Evolutionary conservation across 1,284 basidiomycete genomes (phyloP), one percentile per base, ranked within the genome.

Genomic region (Ustilago shanxiensis): DNA sequence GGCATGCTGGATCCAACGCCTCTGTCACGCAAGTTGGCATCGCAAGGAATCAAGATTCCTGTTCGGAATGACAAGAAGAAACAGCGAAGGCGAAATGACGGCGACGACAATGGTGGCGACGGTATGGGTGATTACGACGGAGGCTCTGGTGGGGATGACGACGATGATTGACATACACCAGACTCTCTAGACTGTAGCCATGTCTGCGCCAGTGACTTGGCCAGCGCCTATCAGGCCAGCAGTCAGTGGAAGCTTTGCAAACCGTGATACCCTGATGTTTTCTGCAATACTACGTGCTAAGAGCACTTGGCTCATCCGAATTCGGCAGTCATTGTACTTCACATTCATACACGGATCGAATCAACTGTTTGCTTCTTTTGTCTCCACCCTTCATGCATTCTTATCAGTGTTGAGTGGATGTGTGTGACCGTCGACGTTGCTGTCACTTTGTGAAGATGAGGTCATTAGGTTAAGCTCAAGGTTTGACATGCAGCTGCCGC

Each of bases 31-130:
- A 83, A 83, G 56, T 55, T 83, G 10, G 82, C 81, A 9, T 72
- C 80, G 37, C 82, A 83, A 56, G 82, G 79, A 7, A 74, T 83
- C 69, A 83, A 83, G 76, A 82, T 83, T 26, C 79, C 82, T 3
- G 79, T 82, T 6, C 70, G 82, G 11, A 77, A 73, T 14, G 82
- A 83, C 50, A 75, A 77, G 49, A 83, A 83, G 70, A 83, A 82
- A 62, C 71, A 77, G 49, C 54, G 77, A 22, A 39, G 77, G 9
- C 62, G 62, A 1, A 61, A 60, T 33, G 66, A 66, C 18, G 68
- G 62, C 26, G 72, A 64, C 4, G 72, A 55, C 5, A 56, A 47
- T 8, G 75, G 60, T 13, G 66, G 28, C 0, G 67, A 64, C n/a
- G 74, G 58, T 6, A 51, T 37, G 57, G 60, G 61, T 31, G 77